Base-by-base conservation (phyloP, 1,139 yeast genomes). In the Pneumocystis canis region DNA sequence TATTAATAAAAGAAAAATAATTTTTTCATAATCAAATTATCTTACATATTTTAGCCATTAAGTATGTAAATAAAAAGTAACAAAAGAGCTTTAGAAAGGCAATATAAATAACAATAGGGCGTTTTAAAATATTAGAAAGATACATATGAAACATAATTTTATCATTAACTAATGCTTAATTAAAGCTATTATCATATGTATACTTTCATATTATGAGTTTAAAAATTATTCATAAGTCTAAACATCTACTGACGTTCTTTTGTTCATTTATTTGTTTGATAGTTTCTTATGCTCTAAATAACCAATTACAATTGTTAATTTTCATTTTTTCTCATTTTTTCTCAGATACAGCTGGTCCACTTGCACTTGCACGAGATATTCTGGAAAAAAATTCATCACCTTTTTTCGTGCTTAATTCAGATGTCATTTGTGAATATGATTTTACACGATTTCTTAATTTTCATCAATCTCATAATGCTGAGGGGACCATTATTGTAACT, bases 261-360 rank as follows among this genome's bases (percentile, higher is more conserved):
- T 37, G 3, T 2, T 18, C 16, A 37, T 2, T 9, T 16, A 33
- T 33, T 33, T 16, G 11, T 33, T 16, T 7, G 14, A 11, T 6
- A 33, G 2, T 11, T 7, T 11, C 2, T 7, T 33, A 33, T 7
- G 14, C 37, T 33, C 14, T 33, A 33, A 33, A 33, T 9, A 9
- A 33, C 9, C 9, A 33, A 6, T n/a, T 33, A 6, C 11, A 4
- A 7, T 14, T 20, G 18, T 18, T 40, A 40, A 9, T 28, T 18
- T 7, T 18, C n/a, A 11, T 11, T 1, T 80, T 98, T 98, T 67
- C n/a, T n/a, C n/a, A n/a, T n/a, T n/a, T n/a, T n/a, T n/a, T n/a
- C n/a, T 83, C 94, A 75, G 99, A 97, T 69, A 92, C 99, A 69
- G 98, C 98, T 69, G 99, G 99, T 76, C 99, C 99, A 68, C 82